Evolutionary conservation across 2,329 filamentous ascomycete species (phyloP), one percentile per base, ranked within the genome.

Genomic region (Epichloe aotearoae): DNA sequence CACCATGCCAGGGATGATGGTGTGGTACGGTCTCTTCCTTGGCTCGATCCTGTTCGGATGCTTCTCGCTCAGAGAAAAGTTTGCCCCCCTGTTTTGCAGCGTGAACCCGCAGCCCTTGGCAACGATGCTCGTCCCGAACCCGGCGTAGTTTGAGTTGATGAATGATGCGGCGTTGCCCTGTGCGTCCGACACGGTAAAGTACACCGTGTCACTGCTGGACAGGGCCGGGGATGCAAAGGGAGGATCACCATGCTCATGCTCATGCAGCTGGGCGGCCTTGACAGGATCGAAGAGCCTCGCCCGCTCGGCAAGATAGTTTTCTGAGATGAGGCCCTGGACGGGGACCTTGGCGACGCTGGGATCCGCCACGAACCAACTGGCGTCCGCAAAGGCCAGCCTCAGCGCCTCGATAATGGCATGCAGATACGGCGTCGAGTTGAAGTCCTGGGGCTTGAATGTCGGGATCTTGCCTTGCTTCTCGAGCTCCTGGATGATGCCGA

Each of bases 61-160:
- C 1, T 71, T 70, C 0, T 74, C 65, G 23, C 77, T 69, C 0
- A 98, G 76, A 1, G 76, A 80, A 69, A 98, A 97, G 65, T 91
- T 93, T 39, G 84, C 82, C 7, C 93, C 2, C 2, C 93, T 87
- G 72, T 95, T 96, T 65, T 98, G 93, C 19, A 98, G 77, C 1
- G 88, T 91, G 70, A 97, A 97, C 7, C 91, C 91, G 64, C 88
- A 95, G 6, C 84, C 87, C 41, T 74, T 70, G 19, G 93, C 91
- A 47, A 98, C 81, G 62, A 97, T 95, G 57, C 73, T 76, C 0
- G 88, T 93, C 49, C 93, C 93, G 66, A 97, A 91, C 0, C 88
- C 88, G 50, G 77, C 83, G 68, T 90, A 97, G 73, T 91, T 94
- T 68, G 84, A 90, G 75, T 95, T 97, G 72, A 97, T 97, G 70